Base-by-base conservation (phyloP, 257 asterid species). In the Solanum habrochaites region DNA sequence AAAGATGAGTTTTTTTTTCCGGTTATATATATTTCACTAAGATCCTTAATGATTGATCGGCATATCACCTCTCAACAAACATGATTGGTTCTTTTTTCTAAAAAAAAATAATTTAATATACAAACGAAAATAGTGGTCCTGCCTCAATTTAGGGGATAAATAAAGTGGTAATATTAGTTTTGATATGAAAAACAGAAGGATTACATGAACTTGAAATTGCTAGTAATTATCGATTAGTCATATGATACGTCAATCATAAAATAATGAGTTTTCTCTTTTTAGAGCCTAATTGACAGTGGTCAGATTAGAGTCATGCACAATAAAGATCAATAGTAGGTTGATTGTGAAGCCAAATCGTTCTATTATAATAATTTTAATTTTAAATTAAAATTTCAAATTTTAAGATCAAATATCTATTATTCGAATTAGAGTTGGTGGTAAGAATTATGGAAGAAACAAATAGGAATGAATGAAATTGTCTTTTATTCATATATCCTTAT, bases 381-480 rank as follows among this genome's bases (percentile, higher is more conserved):
- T 58, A 11, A 7, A 58, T 58, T 58, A 21, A 20, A 58, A 58
- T 2, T 21, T 58, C 12, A 58, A 58, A 58, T 21, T 21, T 2
- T 58, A 58, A 2, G 0, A 52, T 52, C 4, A 52, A 6, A 52
- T 6, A 6, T 52, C 60, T 15, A 20, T 58, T 56, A 7, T 16
- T 25, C 35, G 9, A 49, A 71, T 18, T 11, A 39, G 2, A 29
- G 3, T 69, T 69, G 35, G 11, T 31, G n/a, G 49, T 21, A 11
- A 73, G 31, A 73, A 5, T 71, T 23, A 71, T 31, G 77, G 80
- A 21, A 35, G 31, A 72, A 20, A 72, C 18, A 72, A 23, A 73
- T 25, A 73, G 15, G 52, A 66, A 67, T 40, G 43, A 84, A 84
- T 84, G 56, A 66, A 27, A 9, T 84, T 66, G 78, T 73, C 45